phyloP scores from a whole-genome alignment of 2,329 filamentous ascomycete species.

The Trichoderma semiorbis region DNA sequence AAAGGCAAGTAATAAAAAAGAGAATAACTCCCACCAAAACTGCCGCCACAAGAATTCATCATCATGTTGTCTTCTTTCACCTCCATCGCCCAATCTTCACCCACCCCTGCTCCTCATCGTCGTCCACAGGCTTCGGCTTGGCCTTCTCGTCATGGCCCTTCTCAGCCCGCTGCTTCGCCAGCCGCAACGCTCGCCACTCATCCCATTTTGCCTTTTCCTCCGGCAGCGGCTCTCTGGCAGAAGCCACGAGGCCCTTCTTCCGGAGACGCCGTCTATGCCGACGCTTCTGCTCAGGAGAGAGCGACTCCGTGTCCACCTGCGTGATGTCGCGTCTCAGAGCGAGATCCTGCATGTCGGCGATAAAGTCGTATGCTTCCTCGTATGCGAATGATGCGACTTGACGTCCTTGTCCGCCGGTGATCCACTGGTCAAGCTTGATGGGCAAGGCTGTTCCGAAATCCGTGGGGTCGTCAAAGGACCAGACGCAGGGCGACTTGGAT shows the following conservation, averaged over 20 bases:
- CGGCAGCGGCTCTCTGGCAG: slow-evolving; percentile 34
- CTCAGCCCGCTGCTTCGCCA: slow-evolving; percentile 39
- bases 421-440: slow-evolving; percentile 61
- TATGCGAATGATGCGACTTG: slow-evolving; percentile 32
- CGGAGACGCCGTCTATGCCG: slow-evolving; percentile 49
- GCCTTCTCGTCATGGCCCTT: slow-evolving; percentile 38
- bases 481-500: slow-evolving; percentile 43
- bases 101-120: slow-evolving; percentile 21
- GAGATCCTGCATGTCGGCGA: slow-evolving; percentile 48
- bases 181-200: slow-evolving; percentile 41
- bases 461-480: slow-evolving; percentile 55
- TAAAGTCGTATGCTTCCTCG: slow-evolving; percentile 45
- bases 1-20: neutral
- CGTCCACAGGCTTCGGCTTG: slow-evolving; percentile 32
- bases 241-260: slow-evolving; percentile 43
- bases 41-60: neutral
- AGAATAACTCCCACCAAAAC: neutral
- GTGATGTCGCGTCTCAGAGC: slow-evolving; percentile 44
- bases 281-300: slow-evolving; percentile 46
- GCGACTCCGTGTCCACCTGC: slow-evolving; percentile 40
- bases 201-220: slow-evolving; percentile 44
- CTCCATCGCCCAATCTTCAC: slow-evolving; percentile 26
- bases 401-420: slow-evolving; percentile 50
- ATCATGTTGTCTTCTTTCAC: neutral
- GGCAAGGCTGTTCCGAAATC: slow-evolving; percentile 59